These are phyloP conservation scores for Fistulifera pelliculosa DNA, from an alignment of 108 stramenopile species.

Conservation along the genomic window DNA sequence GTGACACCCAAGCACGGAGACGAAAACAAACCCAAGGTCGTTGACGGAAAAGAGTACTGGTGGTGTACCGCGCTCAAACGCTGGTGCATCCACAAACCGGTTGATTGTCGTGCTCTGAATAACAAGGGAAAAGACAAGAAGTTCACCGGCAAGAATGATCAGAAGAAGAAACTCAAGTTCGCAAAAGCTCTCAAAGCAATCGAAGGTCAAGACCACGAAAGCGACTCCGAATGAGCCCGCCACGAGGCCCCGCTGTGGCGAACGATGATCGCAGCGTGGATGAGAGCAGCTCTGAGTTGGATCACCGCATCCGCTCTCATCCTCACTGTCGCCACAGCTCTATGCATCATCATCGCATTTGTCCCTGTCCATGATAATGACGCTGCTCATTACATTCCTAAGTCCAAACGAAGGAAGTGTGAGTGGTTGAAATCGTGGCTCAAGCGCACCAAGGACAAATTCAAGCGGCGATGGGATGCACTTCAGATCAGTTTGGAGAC, in stretches of 20 bases:
- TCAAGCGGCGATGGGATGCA: too few relatives aligned
- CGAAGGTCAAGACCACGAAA: background rate
- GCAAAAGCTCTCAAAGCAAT: background rate
- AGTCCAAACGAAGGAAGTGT: too few relatives aligned
- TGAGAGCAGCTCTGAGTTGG: too few relatives aligned
- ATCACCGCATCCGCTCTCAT: too few relatives aligned
- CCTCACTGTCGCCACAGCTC: too few relatives aligned
- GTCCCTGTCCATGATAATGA: too few relatives aligned
- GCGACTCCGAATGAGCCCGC: background rate
- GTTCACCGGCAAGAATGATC: background rate
- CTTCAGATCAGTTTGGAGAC: too few relatives aligned
- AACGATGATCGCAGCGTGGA: background rate
- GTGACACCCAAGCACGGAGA: too few relatives aligned
- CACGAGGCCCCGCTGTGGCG: background rate
- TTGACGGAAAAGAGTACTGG: background rate
- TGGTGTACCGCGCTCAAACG: background rate
- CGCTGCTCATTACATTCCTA: too few relatives aligned
- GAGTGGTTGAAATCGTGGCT: too few relatives aligned
- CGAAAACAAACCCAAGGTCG: conserved; percentile 1
- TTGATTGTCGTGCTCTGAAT: background rate
- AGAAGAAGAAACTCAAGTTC: background rate
- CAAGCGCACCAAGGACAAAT: too few relatives aligned
- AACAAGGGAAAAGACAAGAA: background rate
- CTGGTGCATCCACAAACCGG: background rate
- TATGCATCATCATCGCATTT: too few relatives aligned